Percentiles rank a stretch among this genome's conserved stretches.
Conservation (phyloP, 768 basidiomycete genomes). For the Pleurotus citrinopileatus region DNA sequence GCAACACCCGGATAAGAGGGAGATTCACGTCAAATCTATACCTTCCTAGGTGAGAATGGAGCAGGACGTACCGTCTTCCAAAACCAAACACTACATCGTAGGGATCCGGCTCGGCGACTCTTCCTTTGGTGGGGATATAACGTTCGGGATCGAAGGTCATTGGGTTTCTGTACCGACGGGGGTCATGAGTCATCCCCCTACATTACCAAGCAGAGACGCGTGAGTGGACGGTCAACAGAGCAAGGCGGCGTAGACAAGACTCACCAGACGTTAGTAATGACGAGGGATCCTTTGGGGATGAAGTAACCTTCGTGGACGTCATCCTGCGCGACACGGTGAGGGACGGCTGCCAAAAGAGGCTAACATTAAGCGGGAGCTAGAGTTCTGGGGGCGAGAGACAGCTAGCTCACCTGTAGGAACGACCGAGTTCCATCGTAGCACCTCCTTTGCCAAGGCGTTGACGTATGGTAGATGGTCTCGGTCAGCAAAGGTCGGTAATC, state of each 20-base stretch:
- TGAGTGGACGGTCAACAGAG: background rate
- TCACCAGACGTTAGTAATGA: slow-evolving; percentile 52
- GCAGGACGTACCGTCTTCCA: slow-evolving; percentile 58
- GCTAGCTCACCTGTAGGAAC: slow-evolving; percentile 37
- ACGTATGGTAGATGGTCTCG: slow-evolving; percentile 56
- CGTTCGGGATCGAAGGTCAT: slow-evolving; percentile 58
- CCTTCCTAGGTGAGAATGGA: background rate
- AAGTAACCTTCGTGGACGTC: slow-evolving; percentile 61
- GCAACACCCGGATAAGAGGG: too few relatives aligned
- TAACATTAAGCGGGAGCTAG: background rate
- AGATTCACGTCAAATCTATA: background rate
- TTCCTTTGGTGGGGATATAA: slow-evolving; percentile 44
- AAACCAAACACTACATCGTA: slow-evolving; percentile 67
- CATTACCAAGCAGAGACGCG: too few relatives aligned
- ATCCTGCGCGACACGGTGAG: slow-evolving; percentile 57
- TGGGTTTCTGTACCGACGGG: slow-evolving; percentile 50
- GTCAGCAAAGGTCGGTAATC: slow-evolving; percentile 60
- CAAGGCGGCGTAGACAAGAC: slow-evolving; percentile 5
- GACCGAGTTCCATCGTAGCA: slow-evolving; percentile 49
- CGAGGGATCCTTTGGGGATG: slow-evolving; percentile 55
- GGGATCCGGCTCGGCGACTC: slow-evolving; percentile 50
- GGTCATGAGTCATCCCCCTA: slow-evolving; percentile 55
- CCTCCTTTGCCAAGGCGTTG: slow-evolving; percentile 59
- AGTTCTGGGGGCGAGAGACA: slow-evolving; percentile 5
- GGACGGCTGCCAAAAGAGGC: slow-evolving; percentile 32